Evolutionary conservation across 1,284 basidiomycete genomes (phyloP).

Genomic region (Boletellus sp.): DNA sequence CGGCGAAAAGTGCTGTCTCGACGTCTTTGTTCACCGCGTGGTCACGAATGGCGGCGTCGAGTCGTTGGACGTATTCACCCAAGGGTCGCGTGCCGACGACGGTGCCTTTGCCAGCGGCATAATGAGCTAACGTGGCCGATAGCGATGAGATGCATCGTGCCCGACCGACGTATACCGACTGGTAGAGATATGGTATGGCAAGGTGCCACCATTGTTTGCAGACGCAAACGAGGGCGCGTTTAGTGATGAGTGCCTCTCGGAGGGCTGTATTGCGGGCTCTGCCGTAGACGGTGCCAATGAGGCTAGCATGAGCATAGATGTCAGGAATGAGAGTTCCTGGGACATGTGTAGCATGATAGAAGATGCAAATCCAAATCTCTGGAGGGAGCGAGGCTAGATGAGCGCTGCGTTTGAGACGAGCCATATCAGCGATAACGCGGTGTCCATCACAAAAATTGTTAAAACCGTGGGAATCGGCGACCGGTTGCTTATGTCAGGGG

Average conservation of each 20-base stretch:
- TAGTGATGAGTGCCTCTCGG: slow-evolving; percentile 29
- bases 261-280: slow-evolving; percentile 8
- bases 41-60: slow-evolving; percentile 35
- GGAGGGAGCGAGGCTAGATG: slow-evolving; percentile 28
- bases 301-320: slow-evolving; percentile 20
- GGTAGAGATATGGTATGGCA: slow-evolving; percentile 33
- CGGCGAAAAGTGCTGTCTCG: slow-evolving; percentile 12
- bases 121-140: slow-evolving; percentile 17
- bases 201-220: slow-evolving; percentile 38
- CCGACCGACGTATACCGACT: slow-evolving; percentile 28
- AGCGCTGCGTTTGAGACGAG: neutral
- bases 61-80: slow-evolving; percentile 31
- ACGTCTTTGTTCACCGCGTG: neutral
- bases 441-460: too few species aligned
- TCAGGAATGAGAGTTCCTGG: slow-evolving; percentile 26
- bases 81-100: slow-evolving; percentile 14
- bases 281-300: slow-evolving; percentile 9
- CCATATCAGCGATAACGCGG: too few species aligned
- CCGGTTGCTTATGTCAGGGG: too few species aligned
- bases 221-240: slow-evolving; percentile 36
- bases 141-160: slow-evolving; percentile 25
- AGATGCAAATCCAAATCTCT: slow-evolving; percentile 37
- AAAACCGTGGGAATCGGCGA: too few species aligned
- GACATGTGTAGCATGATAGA: slow-evolving; percentile 32
- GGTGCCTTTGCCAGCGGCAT: slow-evolving; percentile 7